Conservation (phyloP, 768 basidiomycete species). For the Macrocybe gigantea region DNA sequence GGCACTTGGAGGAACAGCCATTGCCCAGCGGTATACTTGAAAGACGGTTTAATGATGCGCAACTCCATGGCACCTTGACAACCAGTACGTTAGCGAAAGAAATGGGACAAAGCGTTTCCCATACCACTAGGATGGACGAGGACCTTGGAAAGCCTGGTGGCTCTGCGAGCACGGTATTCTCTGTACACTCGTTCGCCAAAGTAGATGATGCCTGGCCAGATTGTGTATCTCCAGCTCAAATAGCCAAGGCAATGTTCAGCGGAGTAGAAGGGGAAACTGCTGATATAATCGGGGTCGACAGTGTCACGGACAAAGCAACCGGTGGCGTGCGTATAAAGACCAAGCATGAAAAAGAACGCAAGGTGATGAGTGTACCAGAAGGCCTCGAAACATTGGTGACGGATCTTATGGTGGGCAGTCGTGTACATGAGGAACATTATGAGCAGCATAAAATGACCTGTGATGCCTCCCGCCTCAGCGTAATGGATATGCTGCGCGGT, state of each 20-base stretch:
- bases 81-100: background rate
- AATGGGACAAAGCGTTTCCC: conserved; percentile 12
- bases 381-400: conserved; percentile 85
- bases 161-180: conserved; percentile 72
- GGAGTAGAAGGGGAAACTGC: conserved; percentile 81
- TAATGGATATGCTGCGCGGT: conserved; percentile 84
- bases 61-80: conserved; percentile 82
- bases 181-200: conserved; percentile 83
- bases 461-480: conserved; percentile 84
- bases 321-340: conserved; percentile 83
- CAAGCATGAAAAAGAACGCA: conserved; percentile 92
- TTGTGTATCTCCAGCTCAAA: conserved; percentile 83
- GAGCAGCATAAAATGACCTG: conserved; percentile 92
- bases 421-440: conserved; percentile 93
- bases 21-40: conserved; percentile 88
- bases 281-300: conserved; percentile 61
- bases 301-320: conserved; percentile 94
- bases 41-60: conserved; percentile 85
- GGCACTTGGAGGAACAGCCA: conserved; percentile 91
- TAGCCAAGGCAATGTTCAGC: conserved; percentile 90
- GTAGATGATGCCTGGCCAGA: conserved; percentile 90
- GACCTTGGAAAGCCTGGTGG: conserved; percentile 79
- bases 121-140: conserved; percentile 84
- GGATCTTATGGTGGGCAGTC: conserved; percentile 85
- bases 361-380: conserved; percentile 98